Base-by-base conservation (phyloP, 2,329 filamentous ascomycete genomes). In the Ceratocystis ficicola region DNA sequence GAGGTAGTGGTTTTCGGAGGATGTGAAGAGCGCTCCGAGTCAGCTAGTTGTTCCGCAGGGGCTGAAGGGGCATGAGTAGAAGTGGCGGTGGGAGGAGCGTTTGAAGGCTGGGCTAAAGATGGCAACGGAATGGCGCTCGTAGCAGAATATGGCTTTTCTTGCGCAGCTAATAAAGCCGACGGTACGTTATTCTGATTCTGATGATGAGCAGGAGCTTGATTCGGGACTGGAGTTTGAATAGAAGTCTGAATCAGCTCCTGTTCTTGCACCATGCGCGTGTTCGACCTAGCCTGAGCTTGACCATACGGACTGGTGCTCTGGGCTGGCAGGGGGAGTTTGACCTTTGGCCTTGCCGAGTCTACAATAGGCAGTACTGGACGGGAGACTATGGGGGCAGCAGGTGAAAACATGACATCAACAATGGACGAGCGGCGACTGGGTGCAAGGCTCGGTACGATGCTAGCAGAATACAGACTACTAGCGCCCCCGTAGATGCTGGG, bases 391-490 rank as follows among this genome's bases (percentile, higher is more conserved):
- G 90, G 94, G 1, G 86, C 89, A 10, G 87, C 86, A 0, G 92
- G 91, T 1, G 92, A 96, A 69, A 90, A 85, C 69, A 93, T 81
- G 64, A 77, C 77, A 25, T 85, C 83, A 41, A 77, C 81, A 68
- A 84, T 78, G n/a, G 92, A 96, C 1, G 93, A 96, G 62, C 92
- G 84, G 66, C 93, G 84, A 73, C 92, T 96, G 74, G 94, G 84
- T 20, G 88, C 87, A 69, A 95, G 78, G 73, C 92, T 96, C 75
- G 94, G 84, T n/a, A 88, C 87, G 69, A 95, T 78, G 72, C 92
- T 96, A 4, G 91, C 89, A 4, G 89, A 88, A 75, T 96, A 96
- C 44, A 85, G 81, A 72, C 90, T 95, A 64, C 90, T 77, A 1
- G 46, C 88, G 17, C 83, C 83, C 20, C 83, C 83, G 69, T 92